A percentile compares a stretch with the other conserved stretches of the same genome.
Conservation (phyloP, 2,329 filamentous ascomycete genomes). For the Trichoderma arundinaceum region DNA sequence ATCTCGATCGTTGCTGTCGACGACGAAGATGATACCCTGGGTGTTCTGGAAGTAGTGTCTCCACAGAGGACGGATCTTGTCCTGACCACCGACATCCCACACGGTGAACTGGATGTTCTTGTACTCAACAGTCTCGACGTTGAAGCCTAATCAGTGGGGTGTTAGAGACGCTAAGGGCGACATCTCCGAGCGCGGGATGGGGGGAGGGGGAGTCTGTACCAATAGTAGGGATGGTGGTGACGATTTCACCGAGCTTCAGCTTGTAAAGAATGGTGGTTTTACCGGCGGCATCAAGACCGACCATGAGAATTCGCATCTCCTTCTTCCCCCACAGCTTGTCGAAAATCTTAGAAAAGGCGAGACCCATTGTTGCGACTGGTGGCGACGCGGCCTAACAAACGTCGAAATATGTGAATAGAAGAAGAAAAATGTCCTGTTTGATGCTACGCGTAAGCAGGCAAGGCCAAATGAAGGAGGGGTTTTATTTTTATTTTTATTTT, state of each 20-base stretch:
- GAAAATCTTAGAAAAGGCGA: constrained; percentile 95
- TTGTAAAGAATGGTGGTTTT: constrained; percentile 99
- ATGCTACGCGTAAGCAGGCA: constrained; percentile 41
- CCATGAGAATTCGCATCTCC: constrained; percentile 99
- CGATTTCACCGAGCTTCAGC: constrained; percentile 98
- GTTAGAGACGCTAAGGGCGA: constrained; percentile 10
- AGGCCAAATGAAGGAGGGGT: constrained; percentile 4
- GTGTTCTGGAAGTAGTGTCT: constrained; percentile 99
- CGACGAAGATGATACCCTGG: constrained; percentile 99
- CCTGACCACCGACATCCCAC: constrained; percentile 99
- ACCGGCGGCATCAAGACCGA: constrained; percentile 98
- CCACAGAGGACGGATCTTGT: constrained; percentile 99
- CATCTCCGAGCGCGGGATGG: constrained; percentile 1
- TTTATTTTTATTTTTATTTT: constrained; percentile 34
- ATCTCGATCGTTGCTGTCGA: constrained; percentile 98
- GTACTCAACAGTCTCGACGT: constrained; percentile 99
- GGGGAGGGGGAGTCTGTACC: constrained; percentile 60
- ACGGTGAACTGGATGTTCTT: constrained; percentile 99
- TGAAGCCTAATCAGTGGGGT: constrained; percentile 73
- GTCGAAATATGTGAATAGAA: constrained; percentile 23
- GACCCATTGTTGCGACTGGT: constrained; percentile 83
- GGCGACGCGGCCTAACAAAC: constrained; percentile 42
- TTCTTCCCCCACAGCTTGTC: constrained; percentile 98
- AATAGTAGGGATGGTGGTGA: constrained; percentile 98
- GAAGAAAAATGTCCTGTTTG: constrained; percentile 40